Percentiles rank a stretch among this genome's conserved stretches.
Conservation (phyloP, 148 eudicot species). For the Camellia lanceoleosa region DNA sequence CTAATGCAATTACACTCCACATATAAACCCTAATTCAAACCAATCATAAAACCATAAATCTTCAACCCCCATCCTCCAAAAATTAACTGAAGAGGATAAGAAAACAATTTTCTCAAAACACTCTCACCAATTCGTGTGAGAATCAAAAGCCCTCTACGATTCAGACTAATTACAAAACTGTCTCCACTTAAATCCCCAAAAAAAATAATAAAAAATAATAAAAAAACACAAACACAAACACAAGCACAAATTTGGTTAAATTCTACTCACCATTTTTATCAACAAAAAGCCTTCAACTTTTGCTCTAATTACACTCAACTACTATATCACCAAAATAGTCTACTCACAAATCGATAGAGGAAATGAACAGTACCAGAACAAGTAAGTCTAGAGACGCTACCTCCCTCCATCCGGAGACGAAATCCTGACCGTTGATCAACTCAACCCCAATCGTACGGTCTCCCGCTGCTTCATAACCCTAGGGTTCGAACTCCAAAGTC, state of each 20-base stretch:
- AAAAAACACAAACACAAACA: too few species aligned
- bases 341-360: conserved; percentile 2
- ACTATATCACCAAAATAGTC: background rate
- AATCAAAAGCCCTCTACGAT: background rate
- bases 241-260: background rate
- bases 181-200: background rate
- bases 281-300: background rate
- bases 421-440: conserved; percentile 50
- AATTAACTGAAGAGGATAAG: background rate
- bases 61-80: background rate
- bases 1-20: background rate
- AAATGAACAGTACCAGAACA: conserved; percentile 63
- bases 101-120: background rate
- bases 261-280: conserved; percentile 3
- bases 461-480: conserved; percentile 17
- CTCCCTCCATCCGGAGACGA: conserved; percentile 89
- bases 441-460: conserved; percentile 31
- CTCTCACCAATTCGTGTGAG: background rate
- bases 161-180: background rate
- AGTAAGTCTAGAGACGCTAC: conserved; percentile 74
- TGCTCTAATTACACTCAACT: background rate
- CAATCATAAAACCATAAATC: background rate
- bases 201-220: background rate
- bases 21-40: background rate
- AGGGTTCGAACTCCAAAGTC: conserved; percentile 11